phyloP scores from a whole-genome alignment of 148 eudicot genomes.

The Cornus controversa region DNA sequence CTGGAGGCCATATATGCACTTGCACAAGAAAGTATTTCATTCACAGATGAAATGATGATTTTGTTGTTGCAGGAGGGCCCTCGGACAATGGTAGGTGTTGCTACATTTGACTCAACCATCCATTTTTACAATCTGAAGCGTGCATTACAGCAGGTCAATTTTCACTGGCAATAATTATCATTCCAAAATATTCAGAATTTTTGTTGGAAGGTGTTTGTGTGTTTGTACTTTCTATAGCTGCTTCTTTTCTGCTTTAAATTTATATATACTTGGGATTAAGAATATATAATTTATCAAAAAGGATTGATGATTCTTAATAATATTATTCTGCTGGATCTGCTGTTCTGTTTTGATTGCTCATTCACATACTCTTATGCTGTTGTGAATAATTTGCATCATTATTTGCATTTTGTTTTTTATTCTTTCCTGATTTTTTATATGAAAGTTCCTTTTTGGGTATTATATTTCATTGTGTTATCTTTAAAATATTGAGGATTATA shows the following conservation, averaged over 20 bases:
- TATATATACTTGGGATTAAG: neutral
- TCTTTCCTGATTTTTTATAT: neutral
- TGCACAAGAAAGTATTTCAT: neutral
- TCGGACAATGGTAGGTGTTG: constrained; percentile 91
- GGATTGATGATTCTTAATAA: no score
- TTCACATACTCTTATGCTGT: neutral
- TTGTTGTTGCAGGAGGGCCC: constrained; percentile 76
- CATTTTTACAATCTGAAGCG: constrained; percentile 97
- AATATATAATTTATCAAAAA: no score
- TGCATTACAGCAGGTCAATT: constrained; percentile 83
- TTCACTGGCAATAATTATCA: neutral
- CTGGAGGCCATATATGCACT: neutral
- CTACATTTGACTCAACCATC: constrained; percentile 94
- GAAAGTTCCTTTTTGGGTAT: neutral
- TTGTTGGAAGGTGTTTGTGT: neutral
- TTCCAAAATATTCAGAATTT: neutral
- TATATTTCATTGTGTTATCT: neutral
- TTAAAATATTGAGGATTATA: neutral
- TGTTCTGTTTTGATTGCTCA: neutral
- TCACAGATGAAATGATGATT: constrained; percentile 14
- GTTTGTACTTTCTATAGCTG: neutral
- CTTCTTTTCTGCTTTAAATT: neutral
- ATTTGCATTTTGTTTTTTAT: neutral
- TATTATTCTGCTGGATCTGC: neutral
- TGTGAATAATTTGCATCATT: neutral